A percentile compares a stretch with the other conserved stretches of the same genome.
These are phyloP conservation scores for Penicillium sp. DNA, from an alignment of 2,329 filamentous ascomycete species.

Conservation along the genomic window DNA sequence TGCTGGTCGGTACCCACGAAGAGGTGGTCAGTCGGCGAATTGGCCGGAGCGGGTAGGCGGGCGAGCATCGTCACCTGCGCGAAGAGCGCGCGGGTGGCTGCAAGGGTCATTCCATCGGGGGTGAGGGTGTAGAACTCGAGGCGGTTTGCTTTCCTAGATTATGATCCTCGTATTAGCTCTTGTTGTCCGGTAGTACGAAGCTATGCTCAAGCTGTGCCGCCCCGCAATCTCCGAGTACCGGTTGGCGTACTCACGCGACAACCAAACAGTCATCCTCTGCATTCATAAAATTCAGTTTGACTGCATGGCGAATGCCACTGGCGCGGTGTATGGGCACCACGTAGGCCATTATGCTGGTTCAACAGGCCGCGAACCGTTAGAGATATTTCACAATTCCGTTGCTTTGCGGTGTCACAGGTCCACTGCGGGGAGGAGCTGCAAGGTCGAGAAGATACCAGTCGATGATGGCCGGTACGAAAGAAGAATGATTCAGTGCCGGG, in stretches of 20 bases:
- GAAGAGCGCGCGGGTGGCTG: slow-evolving; percentile 69
- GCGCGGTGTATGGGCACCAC: slow-evolving; percentile 88
- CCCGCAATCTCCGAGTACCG: background rate
- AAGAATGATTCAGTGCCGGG: background rate
- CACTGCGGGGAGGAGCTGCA: slow-evolving; percentile 3
- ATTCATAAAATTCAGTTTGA: slow-evolving; percentile 72
- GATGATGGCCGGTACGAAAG: background rate
- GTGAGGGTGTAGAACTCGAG: slow-evolving; percentile 54
- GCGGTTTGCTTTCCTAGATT: slow-evolving; percentile 41
- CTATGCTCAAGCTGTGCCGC: background rate
- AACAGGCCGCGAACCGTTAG: background rate
- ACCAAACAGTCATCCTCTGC: slow-evolving; percentile 75
- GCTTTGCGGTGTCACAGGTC: slow-evolving; percentile 3
- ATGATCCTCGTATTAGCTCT: slow-evolving; percentile 5
- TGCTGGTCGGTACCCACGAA: slow-evolving; percentile 89
- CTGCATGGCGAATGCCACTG: slow-evolving; percentile 83
- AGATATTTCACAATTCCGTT: background rate
- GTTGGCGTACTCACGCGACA: slow-evolving; percentile 65
- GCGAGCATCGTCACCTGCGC: slow-evolving; percentile 82
- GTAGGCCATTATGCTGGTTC: slow-evolving; percentile 68
- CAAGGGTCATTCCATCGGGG: slow-evolving; percentile 60
- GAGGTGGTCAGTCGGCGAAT: slow-evolving; percentile 72
- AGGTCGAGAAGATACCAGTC: background rate
- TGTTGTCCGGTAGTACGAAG: background rate
- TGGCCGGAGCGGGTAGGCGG: slow-evolving; percentile 52